Conservation (phyloP, 179 eudicot genomes). For the Amaranthus tricolor region DNA sequence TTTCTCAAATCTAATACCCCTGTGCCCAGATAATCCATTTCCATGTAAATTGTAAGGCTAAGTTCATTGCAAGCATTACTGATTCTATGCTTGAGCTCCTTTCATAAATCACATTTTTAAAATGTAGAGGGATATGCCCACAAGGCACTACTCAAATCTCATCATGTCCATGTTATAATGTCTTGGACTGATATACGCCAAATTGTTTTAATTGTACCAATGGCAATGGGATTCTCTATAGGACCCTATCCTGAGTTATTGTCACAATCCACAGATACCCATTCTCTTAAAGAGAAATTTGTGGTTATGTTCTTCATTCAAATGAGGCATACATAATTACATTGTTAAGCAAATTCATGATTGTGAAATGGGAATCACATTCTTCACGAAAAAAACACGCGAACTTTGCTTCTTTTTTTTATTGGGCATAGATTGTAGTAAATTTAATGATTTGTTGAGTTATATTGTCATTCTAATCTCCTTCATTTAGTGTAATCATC, state of each 20-base stretch:
- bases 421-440: background rate
- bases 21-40: too few species aligned
- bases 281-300: background rate
- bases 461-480: conserved; percentile 7
- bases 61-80: background rate
- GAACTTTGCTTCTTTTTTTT: too few species aligned
- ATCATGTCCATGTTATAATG: background rate
- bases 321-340: too few species aligned
- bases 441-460: background rate
- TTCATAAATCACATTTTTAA: background rate
- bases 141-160: background rate
- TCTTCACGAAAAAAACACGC: too few species aligned
- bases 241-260: background rate
- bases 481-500: background rate
- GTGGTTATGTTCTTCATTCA: background rate
- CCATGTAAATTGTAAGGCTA: too few species aligned
- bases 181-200: conserved; percentile 3
- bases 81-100: background rate
- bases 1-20: too few species aligned
- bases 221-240: background rate
- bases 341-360: too few species aligned
- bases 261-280: background rate
- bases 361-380: too few species aligned
- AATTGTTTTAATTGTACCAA: conserved; percentile 1
- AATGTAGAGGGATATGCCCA: background rate